phyloP scores from a whole-genome alignment of 2,329 filamentous ascomycete species.

The Trichoderma pleuroti region DNA sequence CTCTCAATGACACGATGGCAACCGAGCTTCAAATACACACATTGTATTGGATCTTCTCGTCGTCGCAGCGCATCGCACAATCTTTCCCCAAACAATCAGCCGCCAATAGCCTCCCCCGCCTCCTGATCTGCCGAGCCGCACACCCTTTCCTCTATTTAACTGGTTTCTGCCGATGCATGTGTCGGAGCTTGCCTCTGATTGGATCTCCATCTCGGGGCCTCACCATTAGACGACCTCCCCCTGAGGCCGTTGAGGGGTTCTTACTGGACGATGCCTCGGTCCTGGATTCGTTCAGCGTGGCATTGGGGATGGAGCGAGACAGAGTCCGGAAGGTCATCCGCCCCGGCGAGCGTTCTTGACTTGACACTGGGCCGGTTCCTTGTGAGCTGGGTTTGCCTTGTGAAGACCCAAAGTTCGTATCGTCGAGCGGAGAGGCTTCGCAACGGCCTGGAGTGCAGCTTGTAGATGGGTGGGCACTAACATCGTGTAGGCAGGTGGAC shows the following conservation, averaged over 20 bases:
- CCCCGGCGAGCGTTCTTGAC: not conserved
- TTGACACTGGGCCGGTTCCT: not conserved
- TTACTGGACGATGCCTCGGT: conserved; percentile 4
- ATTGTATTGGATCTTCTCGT: not conserved
- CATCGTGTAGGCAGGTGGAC: not conserved
- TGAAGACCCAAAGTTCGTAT: not conserved
- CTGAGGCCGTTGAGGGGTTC: not conserved
- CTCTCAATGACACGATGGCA: not conserved
- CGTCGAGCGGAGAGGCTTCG: not conserved
- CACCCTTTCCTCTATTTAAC: conserved; percentile 5
- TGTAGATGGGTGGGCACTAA: not conserved
- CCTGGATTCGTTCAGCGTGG: not conserved
- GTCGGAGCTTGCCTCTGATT: conserved; percentile 4
- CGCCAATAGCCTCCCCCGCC: not conserved
- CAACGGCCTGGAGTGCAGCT: not conserved
- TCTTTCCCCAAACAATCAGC: not conserved
- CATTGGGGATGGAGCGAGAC: conserved; percentile 1
- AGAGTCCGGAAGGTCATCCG: conserved; percentile 13
- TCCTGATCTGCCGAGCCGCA: conserved; percentile 5
- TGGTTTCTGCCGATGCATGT: conserved; percentile 5
- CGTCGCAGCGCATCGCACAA: not conserved
- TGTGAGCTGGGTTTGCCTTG: not conserved
- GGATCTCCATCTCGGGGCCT: not conserved
- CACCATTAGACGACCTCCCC: not conserved
- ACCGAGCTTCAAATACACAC: not conserved